Percentiles rank a stretch among this genome's conserved stretches.
Conservation (phyloP, 1,284 basidiomycete species). For the Trichosporon sp. region DNA sequence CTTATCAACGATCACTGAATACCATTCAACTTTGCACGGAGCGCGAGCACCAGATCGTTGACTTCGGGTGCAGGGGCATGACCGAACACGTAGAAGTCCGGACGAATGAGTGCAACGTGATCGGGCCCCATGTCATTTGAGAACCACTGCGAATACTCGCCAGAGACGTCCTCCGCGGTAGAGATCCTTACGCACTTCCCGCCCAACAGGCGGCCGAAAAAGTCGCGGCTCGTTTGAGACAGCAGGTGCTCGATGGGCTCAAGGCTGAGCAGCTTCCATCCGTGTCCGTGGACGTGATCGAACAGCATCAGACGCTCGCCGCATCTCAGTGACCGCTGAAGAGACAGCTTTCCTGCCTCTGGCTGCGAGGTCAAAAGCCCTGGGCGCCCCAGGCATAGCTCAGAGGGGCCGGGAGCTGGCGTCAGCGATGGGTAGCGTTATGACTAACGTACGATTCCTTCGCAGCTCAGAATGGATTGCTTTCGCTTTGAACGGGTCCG, state of each 20-base stretch:
- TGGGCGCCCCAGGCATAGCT: slow-evolving; percentile 12
- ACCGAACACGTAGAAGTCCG: slow-evolving; percentile 17
- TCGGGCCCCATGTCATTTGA: neutral
- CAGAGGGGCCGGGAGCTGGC: slow-evolving; percentile 1
- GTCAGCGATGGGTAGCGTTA: neutral
- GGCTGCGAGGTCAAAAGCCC: slow-evolving; percentile 12
- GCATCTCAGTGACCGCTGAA: slow-evolving; percentile 1
- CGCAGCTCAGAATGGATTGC: slow-evolving; percentile 7
- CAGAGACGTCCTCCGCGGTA: neutral
- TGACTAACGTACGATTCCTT: neutral
- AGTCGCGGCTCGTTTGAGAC: neutral
- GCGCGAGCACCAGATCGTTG: neutral
- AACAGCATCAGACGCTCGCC: neutral
- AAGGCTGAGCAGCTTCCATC: slow-evolving; percentile 13
- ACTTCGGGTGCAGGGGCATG: slow-evolving; percentile 2
- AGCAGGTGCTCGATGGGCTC: neutral
- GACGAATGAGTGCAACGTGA: slow-evolving; percentile 7
- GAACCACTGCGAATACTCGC: slow-evolving; percentile 13
- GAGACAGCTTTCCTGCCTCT: slow-evolving; percentile 5
- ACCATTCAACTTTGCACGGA: slow-evolving; percentile 1
- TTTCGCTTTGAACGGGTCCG: slow-evolving; percentile 14
- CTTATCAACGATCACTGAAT: neutral
- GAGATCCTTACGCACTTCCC: slow-evolving; percentile 7
- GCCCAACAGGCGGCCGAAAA: neutral
- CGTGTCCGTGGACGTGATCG: slow-evolving; percentile 10